Evolutionary conservation across 495 filamentous ascomycete genomes (phyloP).

Genomic region (Apodospora peruviana): DNA sequence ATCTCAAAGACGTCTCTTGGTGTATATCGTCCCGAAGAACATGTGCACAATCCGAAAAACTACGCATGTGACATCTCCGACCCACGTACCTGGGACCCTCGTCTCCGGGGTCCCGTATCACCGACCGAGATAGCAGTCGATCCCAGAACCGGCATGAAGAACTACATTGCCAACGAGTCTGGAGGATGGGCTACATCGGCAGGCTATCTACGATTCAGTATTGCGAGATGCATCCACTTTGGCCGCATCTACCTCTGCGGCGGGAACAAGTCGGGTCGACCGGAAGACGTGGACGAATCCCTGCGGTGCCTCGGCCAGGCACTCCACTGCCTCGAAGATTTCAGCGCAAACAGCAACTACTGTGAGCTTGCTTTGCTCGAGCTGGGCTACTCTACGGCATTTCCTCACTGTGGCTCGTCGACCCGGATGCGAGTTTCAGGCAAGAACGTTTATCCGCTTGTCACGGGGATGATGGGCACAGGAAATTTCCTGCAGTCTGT

Average conservation of each 20-base stretch:
- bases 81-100: constrained; percentile 75
- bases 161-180: constrained; percentile 91
- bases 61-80: constrained; percentile 88
- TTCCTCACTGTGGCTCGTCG: constrained; percentile 70
- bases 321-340: constrained; percentile 92
- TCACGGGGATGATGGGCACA: constrained; percentile 87
- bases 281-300: constrained; percentile 85
- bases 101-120: constrained; percentile 70
- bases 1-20: constrained; percentile 88
- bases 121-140: constrained; percentile 78
- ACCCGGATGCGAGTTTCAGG: constrained; percentile 70
- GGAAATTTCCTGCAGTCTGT: constrained; percentile 97
- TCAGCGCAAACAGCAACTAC: constrained; percentile 94
- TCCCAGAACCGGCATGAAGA: constrained; percentile 87
- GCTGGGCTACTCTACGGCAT: constrained; percentile 74
- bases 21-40: constrained; percentile 90
- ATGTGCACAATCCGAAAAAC: constrained; percentile 86
- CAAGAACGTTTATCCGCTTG: constrained; percentile 73
- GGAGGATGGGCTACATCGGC: constrained; percentile 81
- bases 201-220: constrained; percentile 81
- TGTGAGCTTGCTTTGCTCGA: constrained; percentile 82
- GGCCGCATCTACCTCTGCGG: constrained; percentile 81
- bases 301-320: constrained; percentile 81
- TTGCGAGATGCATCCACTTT: constrained; percentile 80
- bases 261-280: constrained; percentile 56